Conservation (phyloP, 1,284 basidiomycete species). For the Boletus austroedulis region DNA sequence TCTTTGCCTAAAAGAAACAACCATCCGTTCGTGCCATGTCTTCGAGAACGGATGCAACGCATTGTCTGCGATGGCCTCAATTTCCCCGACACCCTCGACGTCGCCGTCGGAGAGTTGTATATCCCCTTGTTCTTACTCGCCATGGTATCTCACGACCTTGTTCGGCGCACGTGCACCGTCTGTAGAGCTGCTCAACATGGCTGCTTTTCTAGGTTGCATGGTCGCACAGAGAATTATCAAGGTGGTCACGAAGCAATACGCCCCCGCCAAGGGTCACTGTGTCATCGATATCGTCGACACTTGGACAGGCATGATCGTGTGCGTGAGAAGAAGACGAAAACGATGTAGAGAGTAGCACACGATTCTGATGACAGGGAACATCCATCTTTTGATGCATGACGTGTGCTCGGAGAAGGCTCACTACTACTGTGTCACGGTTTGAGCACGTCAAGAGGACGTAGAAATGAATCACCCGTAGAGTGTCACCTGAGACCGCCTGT, state of each 20-base stretch:
- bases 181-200: slow-evolving; percentile 87
- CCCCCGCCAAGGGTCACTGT: slow-evolving; percentile 85
- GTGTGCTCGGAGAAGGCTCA: no score
- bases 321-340: slow-evolving; percentile 3
- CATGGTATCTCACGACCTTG: slow-evolving; percentile 2
- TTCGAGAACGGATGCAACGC: slow-evolving; percentile 35
- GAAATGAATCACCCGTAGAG: slow-evolving; percentile 14
- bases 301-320: slow-evolving; percentile 62
- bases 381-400: no score
- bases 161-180: slow-evolving; percentile 75
- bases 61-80: slow-evolving; percentile 40
- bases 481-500: slow-evolving; percentile 17
- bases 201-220: slow-evolving; percentile 90
- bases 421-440: no score
- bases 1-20: slow-evolving; percentile 48
- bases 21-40: slow-evolving; percentile 43
- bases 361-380: no score
- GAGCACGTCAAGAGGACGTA: no score
- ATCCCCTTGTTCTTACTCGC: slow-evolving; percentile 20
- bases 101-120: slow-evolving; percentile 80
- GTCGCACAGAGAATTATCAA: slow-evolving; percentile 99
- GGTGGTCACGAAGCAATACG: slow-evolving; percentile 94
- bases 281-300: slow-evolving; percentile 84
- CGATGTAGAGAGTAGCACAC: background rate
- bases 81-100: slow-evolving; percentile 59